Evolutionary conservation across 352 stramenopile genomes (phyloP), one percentile per base, ranked within the genome.

Genomic region (Phytopythium aichiense): DNA sequence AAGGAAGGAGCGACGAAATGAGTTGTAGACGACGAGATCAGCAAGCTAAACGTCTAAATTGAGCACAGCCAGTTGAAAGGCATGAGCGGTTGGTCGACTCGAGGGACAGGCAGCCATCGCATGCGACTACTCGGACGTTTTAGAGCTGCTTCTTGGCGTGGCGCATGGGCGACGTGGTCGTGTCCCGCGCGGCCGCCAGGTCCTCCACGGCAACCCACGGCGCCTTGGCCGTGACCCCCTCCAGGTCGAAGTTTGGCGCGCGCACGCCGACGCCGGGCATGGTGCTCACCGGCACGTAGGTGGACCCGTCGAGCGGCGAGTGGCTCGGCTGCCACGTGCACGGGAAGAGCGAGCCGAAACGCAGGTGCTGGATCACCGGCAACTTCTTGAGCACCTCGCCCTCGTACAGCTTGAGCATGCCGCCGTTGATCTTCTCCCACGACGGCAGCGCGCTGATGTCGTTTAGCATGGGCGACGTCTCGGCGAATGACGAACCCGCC

Each of bases 311-410:
- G 7, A 74, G 62, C 2, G 64, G 64, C 33, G 69, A 62, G 49
- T 92, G 81, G 35, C 72, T 91, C 16, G 84, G 81, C 37, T 65
- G 79, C 87, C 83, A 94, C 57, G 83, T 91, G 70, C 83, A 94
- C 35, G 82, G 85, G 23, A 99, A 95, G 23, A 98, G 73, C 46
- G 88, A 91, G 40, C 97, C 96, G 73, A 99, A 99, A 37, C 98
- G 79, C 64, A 99, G 88, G 71, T 99, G 97, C 79, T 99, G 97
- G 53, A 99, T 98, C 20, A 99, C 97, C 20, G 95, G 95, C 50
- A 98, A 79, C 69, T 99, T 99, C 66, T 97, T 95, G 37, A 99
- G 77, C 50, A 99, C 97, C 81, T 99, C 98, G 56, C 96, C 95
- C 58, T 95, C 86, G 68, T 96, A 98, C 52, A 95, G 63, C 74